A percentile compares a stretch with the other conserved stretches of the same genome.
These are phyloP conservation scores for Kodamaea leandrae DNA, from an alignment of 805 yeast genomes.

Conservation along the genomic window DNA sequence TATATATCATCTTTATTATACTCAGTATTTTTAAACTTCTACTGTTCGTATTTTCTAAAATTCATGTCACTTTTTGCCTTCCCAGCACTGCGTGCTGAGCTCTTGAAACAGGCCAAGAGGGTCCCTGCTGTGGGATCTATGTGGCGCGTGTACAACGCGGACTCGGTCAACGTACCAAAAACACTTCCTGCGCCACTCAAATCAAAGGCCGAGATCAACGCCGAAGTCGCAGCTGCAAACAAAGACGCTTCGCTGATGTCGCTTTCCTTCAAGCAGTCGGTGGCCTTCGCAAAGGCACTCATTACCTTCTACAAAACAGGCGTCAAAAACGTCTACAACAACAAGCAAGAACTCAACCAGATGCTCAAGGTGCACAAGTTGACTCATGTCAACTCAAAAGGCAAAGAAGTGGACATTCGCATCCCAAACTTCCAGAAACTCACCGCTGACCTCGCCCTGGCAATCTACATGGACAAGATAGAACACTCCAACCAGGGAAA, in stretches of 20 bases:
- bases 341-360: slow-evolving; percentile 22
- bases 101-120: slow-evolving; percentile 12
- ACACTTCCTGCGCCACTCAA: slow-evolving; percentile 32
- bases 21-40: too few relatives aligned
- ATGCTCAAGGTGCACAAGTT: slow-evolving; percentile 21
- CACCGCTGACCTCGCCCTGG: slow-evolving; percentile 34
- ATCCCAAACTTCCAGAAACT: slow-evolving; percentile 36
- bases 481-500: slow-evolving; percentile 21
- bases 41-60: too few relatives aligned
- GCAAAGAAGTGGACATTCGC: slow-evolving; percentile 24
- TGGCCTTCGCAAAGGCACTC: slow-evolving; percentile 43
- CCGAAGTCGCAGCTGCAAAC: slow-evolving; percentile 21
- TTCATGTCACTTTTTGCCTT: slow-evolving; percentile 4
- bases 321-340: slow-evolving; percentile 52
- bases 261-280: slow-evolving; percentile 38
- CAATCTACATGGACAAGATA: slow-evolving; percentile 34
- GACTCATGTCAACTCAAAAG: slow-evolving; percentile 19
- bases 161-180: slow-evolving; percentile 24
- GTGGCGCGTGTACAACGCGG: slow-evolving; percentile 12
- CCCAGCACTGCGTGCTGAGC: slow-evolving; percentile 7
- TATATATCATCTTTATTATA: too few relatives aligned
- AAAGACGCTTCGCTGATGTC: slow-evolving; percentile 14
- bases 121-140: slow-evolving; percentile 17
- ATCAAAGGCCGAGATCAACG: slow-evolving; percentile 26
- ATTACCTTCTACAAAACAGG: slow-evolving; percentile 59